These are phyloP conservation scores for Pleurozium schreberi DNA, from an alignment of 225 moss, liverwort and hornwort species.

Conservation along the genomic window DNA sequence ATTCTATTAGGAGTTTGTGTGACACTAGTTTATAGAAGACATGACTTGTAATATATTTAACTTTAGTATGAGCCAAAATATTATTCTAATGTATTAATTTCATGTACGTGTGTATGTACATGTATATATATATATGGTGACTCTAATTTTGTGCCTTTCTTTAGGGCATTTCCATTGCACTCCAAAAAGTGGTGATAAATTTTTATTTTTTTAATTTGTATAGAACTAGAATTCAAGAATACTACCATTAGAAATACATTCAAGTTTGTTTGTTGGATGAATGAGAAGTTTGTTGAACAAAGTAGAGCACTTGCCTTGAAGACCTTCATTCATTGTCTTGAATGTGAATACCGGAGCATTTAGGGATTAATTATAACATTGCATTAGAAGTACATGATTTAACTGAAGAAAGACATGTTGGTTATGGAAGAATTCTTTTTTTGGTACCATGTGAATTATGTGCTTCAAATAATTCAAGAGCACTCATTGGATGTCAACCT, in stretches of 20 bases:
- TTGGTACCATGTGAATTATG: neutral
- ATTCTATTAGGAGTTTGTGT: neutral
- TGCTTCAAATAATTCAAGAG: neutral
- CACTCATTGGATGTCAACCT: neutral
- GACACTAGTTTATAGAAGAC: no score
- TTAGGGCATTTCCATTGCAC: neutral
- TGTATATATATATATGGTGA: no score
- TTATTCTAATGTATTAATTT: neutral
- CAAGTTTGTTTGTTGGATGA: neutral
- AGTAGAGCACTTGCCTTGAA: rapidly evolving
- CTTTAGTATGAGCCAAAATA: no score
- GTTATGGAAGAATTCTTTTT: neutral
- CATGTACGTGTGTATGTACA: no score
- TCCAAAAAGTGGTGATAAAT: neutral
- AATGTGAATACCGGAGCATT: neutral
- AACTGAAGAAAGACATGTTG: rapidly evolving
- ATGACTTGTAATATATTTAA: neutral
- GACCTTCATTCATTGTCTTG: neutral
- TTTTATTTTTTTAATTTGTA: neutral
- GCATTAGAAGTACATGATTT: neutral
- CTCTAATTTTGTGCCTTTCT: neutral
- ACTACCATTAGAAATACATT: neutral
- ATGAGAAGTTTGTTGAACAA: neutral
- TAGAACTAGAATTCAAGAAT: neutral
- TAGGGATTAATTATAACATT: neutral